Evolutionary conservation across 2,329 filamentous ascomycete genomes (phyloP), one percentile per base, ranked within the genome.

Genomic region (Trichoderma koningiopsis): DNA sequence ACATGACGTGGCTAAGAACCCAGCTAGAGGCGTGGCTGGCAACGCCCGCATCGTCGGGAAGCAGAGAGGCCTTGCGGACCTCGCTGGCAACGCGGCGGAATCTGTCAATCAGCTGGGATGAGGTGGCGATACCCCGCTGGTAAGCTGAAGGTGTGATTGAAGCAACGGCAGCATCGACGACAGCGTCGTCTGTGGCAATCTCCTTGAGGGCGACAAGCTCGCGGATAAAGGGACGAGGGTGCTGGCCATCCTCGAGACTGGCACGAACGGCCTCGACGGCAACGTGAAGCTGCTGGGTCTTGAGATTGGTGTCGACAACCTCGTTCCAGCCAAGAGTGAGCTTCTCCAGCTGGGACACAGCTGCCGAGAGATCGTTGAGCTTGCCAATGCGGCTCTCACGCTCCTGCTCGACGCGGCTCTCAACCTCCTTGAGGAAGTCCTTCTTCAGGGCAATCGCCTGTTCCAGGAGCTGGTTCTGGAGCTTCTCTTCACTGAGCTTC

Each of bases 191-290:
- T 35, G 87, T 86, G 4, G 93, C 93, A 74, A 97, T 92, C 80
- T 97, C 94, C 83, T 97, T 97, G 68, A 99, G 88, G 4, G 96
- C 96, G 24, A 97, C 93, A 16, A 99, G 89, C 83, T 99, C 96
- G 72, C 91, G 90, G 76, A 97, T 88, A 79, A 99, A 99, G 4
- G 96, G 96, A 53, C 89, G 87, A 24, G 95, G 92, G 74, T 90
- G 86, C 14, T 77, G 74, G 14, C 90, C 86, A 72, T 91, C 91
- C 77, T 94, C 91, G 27, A 98, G 87, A 62, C 91, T 93, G 69
- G 92, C 89, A 73, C 93, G 91, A 63, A 98, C 94, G 49, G 95
- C 93, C 78, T 99, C 96, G 35, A 98, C 92, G 24, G 96, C 96
- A 43, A 99, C 93, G 77, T 97, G 93, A 33, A 99, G 89, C 82